Evolutionary conservation across 768 basidiomycete species (phyloP), one percentile per base, ranked within the genome.

Genomic region (Tricholoma sp.): DNA sequence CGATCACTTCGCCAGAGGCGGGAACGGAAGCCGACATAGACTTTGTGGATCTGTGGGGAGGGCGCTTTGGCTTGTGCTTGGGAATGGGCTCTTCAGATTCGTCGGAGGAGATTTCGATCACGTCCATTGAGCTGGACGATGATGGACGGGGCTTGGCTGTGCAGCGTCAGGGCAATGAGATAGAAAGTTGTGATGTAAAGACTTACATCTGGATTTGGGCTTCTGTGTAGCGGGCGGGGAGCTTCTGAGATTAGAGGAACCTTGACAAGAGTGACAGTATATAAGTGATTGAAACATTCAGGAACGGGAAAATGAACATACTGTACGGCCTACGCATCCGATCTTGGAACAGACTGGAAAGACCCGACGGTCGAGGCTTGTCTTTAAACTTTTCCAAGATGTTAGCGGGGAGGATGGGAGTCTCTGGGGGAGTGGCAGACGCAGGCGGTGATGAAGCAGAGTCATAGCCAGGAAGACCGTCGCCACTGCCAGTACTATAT

Each of bases 51-150:
- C n/a, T 31, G 29, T 9, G 16, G 3, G 5, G 45, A 10, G 22
- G 12, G 11, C 45, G 45, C 45, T n/a, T 50, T 1, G 8, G 16
- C 27, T 18, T 31, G 16, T 27, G 51, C 14, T 45, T 39, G 5
- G 51, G n/a, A 32, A 56, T 9, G 31, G 41, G 14, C 19, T 57
- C 53, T 24, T 61, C 57, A 12, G 56, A 52, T 12, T 52, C 52
- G 8, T 29, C 27, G 22, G 47, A 52, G 12, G 52, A 54, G 14
- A 61, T 50, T 45, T 54, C 57, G 47, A 61, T 57, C 12, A 61
- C 34, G 16, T 57, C 57, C 5, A 27, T 45, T 31, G 53, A 8
- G 37, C 5, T 32, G n/a, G 53, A 12, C 6, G 45, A 18, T 11
- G 52, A 54, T 7, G 37, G 19, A 5, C 24, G 53, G 39, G 39